These are phyloP conservation scores for Erucastrum elatum DNA, from an alignment of 345 rosid species.

Conservation along the genomic window DNA sequence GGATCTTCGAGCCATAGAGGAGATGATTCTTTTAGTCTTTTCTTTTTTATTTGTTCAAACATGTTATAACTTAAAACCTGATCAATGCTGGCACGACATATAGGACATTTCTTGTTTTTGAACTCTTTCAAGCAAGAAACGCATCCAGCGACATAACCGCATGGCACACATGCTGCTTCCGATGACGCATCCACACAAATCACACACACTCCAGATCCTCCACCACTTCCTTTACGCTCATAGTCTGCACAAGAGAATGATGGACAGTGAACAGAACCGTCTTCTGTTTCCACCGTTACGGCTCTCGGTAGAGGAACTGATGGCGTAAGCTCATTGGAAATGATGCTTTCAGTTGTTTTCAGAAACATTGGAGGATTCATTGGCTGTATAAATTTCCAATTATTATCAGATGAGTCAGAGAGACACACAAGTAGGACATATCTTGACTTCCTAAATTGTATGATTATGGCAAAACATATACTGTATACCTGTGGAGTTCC, in stretches of 20 bases:
- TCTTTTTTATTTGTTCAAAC: slow-evolving; percentile 46
- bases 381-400: slow-evolving; percentile 46
- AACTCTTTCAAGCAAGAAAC: slow-evolving; percentile 86
- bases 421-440: background rate
- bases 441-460: background rate
- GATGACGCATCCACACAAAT: slow-evolving; percentile 89
- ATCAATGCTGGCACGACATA: slow-evolving; percentile 85
- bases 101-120: slow-evolving; percentile 84
- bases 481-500: slow-evolving; percentile 92
- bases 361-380: slow-evolving; percentile 70
- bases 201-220: slow-evolving; percentile 51
- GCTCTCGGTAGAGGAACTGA: slow-evolving; percentile 58
- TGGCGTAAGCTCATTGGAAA: slow-evolving; percentile 36
- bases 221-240: slow-evolving; percentile 47
- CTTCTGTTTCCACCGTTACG: slow-evolving; percentile 34
- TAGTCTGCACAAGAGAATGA: slow-evolving; percentile 27
- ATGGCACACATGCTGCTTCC: slow-evolving; percentile 90
- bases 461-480: background rate
- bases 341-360: slow-evolving; percentile 11
- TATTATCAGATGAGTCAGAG: background rate
- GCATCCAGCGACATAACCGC: slow-evolving; percentile 96
- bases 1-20: background rate
- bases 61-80: slow-evolving; percentile 72
- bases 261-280: slow-evolving; percentile 74
- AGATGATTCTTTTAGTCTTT: background rate